These are phyloP conservation scores for Cladosporium phlei DNA, from an alignment of 2,329 filamentous ascomycete genomes.

Conservation along the genomic window DNA sequence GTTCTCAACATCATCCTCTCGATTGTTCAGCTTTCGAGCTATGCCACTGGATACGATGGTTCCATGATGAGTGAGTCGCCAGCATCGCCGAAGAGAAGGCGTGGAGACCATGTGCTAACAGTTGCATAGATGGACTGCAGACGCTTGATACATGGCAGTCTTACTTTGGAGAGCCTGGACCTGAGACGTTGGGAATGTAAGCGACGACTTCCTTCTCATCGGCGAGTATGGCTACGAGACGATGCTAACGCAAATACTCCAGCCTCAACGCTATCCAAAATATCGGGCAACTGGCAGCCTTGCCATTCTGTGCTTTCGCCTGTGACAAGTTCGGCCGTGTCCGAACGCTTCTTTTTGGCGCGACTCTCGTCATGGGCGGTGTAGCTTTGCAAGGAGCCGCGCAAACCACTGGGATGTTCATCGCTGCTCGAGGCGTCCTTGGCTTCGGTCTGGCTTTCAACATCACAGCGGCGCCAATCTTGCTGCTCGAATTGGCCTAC, in stretches of 20 bases:
- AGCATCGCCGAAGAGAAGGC: neutral
- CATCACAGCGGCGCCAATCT: constrained; percentile 14
- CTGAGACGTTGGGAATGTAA: neutral
- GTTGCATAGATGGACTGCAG: neutral
- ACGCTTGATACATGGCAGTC: neutral
- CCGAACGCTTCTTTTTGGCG: neutral
- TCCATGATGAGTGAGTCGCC: neutral
- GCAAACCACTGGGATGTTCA: constrained; percentile 14
- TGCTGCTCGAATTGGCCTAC: constrained; percentile 15
- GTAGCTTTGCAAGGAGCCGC: neutral
- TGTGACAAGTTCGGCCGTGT: neutral
- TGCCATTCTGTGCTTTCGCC: neutral
- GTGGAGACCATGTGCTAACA: neutral
- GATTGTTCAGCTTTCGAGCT: neutral
- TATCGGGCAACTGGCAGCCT: neutral
- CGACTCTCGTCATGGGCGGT: neutral
- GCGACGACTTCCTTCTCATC: neutral
- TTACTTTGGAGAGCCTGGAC: neutral
- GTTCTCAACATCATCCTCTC: neutral
- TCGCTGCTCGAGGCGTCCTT: constrained; percentile 14
- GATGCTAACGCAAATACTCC: neutral
- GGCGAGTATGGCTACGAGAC: neutral
- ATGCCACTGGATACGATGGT: neutral
- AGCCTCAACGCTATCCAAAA: neutral
- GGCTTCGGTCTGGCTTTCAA: constrained; percentile 15